Base-by-base conservation (phyloP, 2,329 filamentous ascomycete species). In the Penicillium verrucosum region DNA sequence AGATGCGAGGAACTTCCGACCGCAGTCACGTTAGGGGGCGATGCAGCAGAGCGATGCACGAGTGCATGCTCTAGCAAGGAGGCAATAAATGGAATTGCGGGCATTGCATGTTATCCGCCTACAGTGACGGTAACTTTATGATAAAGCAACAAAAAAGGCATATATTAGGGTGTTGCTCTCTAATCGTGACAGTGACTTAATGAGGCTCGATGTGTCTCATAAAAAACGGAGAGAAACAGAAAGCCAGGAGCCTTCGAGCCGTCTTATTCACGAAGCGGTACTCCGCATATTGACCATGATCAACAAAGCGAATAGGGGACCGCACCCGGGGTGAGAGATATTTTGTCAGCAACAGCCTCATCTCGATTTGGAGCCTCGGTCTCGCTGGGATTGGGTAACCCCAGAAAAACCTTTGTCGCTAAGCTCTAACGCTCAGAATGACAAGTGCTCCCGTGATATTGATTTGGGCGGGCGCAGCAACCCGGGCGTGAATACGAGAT, bases 21-120 rank as follows among this genome's bases (percentile, higher is more conserved):
- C 16, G 3, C 58, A n/a, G 69, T 68, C 40, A 61, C 60, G 58
- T 68, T 68, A 9, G 65, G 54, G 34, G 61, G 29, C 37, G 48
- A 41, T 34, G 51, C n/a, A 25, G 51, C 46, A 47, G 48, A 60
- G 38, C 63, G 63, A 29, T 61, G 53, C 54, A 61, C 57, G 27
- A 63, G 47, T 25, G 50, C 32, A 16, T 37, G 40, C 47, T 53
- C 58, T 34, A 64, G 37, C 25, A 57, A 38, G 27, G 51, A 27
- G 16, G 27, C 34, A 41, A 56, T 25, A 23, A 50, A 45, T 8
- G 58, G 58, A 54, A 65, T 59, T 38, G 61, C 64, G 30, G 64
- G 64, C 64, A 66, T 66, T 27, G 56, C 55, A 60, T 54, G 45
- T 54, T 49, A 57, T 57, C 54, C 49, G 47, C 43, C 52, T 41